Evolutionary conservation across 345 rosid genomes (phyloP).

Genomic region (Euphorbia peplus): DNA sequence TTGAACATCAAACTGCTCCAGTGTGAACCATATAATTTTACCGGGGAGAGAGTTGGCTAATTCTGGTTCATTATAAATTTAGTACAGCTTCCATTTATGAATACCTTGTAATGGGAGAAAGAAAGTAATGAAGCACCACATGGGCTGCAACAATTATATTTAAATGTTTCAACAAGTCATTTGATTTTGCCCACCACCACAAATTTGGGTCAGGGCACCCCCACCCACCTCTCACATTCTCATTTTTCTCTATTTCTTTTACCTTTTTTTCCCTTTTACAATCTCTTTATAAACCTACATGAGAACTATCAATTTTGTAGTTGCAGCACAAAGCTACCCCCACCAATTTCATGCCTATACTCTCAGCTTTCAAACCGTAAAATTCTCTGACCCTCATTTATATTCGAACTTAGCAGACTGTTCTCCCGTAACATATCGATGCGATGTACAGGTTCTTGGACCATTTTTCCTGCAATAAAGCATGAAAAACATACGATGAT

Average conservation of each 20-base stretch:
- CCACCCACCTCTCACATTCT: constrained; percentile 23
- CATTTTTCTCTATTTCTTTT: neutral
- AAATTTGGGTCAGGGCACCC: constrained; percentile 14
- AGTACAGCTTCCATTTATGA: neutral
- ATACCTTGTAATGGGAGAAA: neutral
- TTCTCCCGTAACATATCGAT: constrained; percentile 65
- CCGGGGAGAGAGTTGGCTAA: too few species aligned
- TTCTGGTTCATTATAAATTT: too few species aligned
- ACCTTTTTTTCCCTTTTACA: constrained; percentile 22
- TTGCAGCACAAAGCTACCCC: constrained; percentile 18
- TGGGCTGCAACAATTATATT: constrained; percentile 18
- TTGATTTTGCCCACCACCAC: constrained; percentile 20
- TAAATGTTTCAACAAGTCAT: constrained; percentile 20
- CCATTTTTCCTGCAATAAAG: constrained; percentile 62
- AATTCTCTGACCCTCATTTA: constrained; percentile 14
- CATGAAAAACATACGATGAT: neutral
- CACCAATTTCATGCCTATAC: constrained; percentile 8
- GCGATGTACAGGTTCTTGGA: constrained; percentile 65
- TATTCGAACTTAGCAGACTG: constrained; percentile 46
- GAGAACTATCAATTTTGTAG: constrained; percentile 18
- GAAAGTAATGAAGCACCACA: constrained; percentile 25
- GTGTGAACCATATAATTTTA: too few species aligned
- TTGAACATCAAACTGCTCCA: too few species aligned
- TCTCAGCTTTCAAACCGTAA: constrained; percentile 30
- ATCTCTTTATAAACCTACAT: constrained; percentile 16